Base-by-base conservation (phyloP, 306 rosid genomes). In the Castanea sativa region DNA sequence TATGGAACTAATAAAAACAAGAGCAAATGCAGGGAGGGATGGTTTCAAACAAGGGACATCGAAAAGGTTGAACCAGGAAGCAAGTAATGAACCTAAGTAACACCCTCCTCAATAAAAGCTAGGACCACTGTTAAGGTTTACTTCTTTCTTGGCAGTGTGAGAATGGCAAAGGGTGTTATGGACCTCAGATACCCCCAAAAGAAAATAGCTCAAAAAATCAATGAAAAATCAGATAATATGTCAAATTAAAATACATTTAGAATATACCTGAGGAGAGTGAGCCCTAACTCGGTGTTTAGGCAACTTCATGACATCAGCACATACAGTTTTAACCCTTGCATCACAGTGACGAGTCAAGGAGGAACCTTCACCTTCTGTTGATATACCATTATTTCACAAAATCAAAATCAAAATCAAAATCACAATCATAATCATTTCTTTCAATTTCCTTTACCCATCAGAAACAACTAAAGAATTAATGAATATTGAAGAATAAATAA, bases 361-460 rank as follows among this genome's bases (percentile, higher is more conserved):
- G 98, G 99, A 69, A 87, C 85, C 88, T 91, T 95, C 57, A 91
- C 92, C 90, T 93, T 95, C 94, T 91, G 97, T 79, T 86, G 83
- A 91, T 20, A 85, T 76, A 25, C 78, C 84, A 81, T 55, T 55
- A 81, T 73, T 78, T 67, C 32, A 69, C 49, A 77, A 18, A 12
- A 67, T 19, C 55, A 7, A 43, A 21, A 13, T 12, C 11, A 2
- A 53, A 14, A 13, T 12, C 15, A 2, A 58, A 79, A 58, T n/a
- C 52, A 23, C 0, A 23, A 14, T n/a, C 5, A 8, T 96, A 79
- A 58, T n/a, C 6, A 8, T 4, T 6, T 60, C 56, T 49, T 10
- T 19, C 9, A 71, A 60, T 20, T 11, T 61, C 19, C 23, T 69
- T 67, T 18, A 32, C 30, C 63, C 32, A 58, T 9, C n/a, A 61